A percentile compares a stretch with the other conserved stretches of the same genome.
These are phyloP conservation scores for Macrophomina phaseolina DNA, from an alignment of 2,329 filamentous ascomycete genomes.

Conservation along the genomic window DNA sequence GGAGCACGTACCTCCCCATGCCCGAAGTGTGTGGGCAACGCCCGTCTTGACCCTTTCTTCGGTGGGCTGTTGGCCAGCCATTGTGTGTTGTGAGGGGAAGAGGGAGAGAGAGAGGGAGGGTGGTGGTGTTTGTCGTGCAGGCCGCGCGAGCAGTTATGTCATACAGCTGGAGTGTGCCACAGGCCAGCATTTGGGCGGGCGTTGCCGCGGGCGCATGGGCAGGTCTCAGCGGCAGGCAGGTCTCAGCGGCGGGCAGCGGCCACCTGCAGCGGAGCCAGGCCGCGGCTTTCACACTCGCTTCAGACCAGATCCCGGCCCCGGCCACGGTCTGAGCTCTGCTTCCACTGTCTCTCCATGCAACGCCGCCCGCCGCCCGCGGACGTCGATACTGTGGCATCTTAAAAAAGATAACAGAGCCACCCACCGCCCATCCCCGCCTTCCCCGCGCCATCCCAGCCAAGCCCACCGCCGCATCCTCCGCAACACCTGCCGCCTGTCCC, in stretches of 20 bases:
- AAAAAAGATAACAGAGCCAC: constrained; percentile 8
- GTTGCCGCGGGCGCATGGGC: constrained; percentile 8
- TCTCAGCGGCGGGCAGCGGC: background rate
- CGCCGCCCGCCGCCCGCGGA: background rate
- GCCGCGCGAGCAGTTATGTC: constrained; percentile 16
- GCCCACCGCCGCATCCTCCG: background rate
- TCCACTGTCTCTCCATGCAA: constrained; percentile 1
- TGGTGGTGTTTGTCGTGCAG: constrained; percentile 2
- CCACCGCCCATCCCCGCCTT: background rate
- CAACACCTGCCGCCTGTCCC: background rate
- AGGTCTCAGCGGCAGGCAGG: background rate
- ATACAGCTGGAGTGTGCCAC: background rate
- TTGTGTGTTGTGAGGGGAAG: constrained; percentile 32
- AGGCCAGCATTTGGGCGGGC: constrained; percentile 4
- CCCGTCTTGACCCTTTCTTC: constrained; percentile 48
- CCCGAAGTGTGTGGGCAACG: constrained; percentile 52
- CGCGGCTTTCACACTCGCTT: background rate
- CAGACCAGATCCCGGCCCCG: background rate
- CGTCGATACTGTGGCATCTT: constrained; percentile 17
- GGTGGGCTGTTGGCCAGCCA: constrained; percentile 43
- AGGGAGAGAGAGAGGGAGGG: background rate
- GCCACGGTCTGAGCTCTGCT: background rate
- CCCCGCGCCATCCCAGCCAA: background rate
- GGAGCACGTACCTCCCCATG: constrained; percentile 55
- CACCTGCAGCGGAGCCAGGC: constrained; percentile 15